Evolutionary conservation across 2,329 filamentous ascomycete species (phyloP).

Genomic region (Aschersonia sp.): DNA sequence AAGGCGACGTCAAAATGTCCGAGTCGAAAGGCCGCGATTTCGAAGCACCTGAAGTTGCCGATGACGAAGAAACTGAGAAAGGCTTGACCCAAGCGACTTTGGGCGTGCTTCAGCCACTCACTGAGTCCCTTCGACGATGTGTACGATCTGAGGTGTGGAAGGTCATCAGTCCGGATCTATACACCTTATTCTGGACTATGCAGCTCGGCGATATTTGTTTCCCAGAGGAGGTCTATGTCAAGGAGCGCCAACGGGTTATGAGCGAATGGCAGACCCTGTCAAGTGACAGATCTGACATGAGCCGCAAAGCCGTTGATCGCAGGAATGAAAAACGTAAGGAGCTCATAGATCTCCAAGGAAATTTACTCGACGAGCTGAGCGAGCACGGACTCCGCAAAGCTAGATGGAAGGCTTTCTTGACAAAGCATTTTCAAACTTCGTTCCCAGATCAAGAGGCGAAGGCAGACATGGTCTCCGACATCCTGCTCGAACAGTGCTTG

Average conservation of each 20-base stretch:
- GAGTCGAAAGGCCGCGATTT: conserved; percentile 9
- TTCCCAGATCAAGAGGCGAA: conserved; percentile 55
- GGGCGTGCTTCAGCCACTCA: conserved; percentile 49
- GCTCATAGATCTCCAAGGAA: conserved; percentile 52
- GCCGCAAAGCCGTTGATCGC: conserved; percentile 52
- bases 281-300: conserved; percentile 60
- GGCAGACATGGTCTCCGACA: conserved; percentile 54
- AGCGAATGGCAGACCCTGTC: conserved; percentile 52
- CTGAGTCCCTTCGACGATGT: conserved; percentile 49
- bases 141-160: conserved; percentile 51
- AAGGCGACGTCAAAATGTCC: conserved; percentile 43
- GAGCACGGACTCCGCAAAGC: conserved; percentile 52
- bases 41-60: background rate
- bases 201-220: conserved; percentile 69
- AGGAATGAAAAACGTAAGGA: conserved; percentile 47
- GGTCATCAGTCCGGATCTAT: conserved; percentile 66
- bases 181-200: conserved; percentile 83
- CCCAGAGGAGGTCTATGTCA: conserved; percentile 62
- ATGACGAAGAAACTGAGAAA: conserved; percentile 18
- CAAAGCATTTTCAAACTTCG: conserved; percentile 64
- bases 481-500: conserved; percentile 79
- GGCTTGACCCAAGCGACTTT: conserved; percentile 14
- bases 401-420: conserved; percentile 54
- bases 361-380: conserved; percentile 59
- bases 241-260: conserved; percentile 55